Evolutionary conservation across 768 basidiomycete species (phyloP).

Genomic region (Russula abietina): DNA sequence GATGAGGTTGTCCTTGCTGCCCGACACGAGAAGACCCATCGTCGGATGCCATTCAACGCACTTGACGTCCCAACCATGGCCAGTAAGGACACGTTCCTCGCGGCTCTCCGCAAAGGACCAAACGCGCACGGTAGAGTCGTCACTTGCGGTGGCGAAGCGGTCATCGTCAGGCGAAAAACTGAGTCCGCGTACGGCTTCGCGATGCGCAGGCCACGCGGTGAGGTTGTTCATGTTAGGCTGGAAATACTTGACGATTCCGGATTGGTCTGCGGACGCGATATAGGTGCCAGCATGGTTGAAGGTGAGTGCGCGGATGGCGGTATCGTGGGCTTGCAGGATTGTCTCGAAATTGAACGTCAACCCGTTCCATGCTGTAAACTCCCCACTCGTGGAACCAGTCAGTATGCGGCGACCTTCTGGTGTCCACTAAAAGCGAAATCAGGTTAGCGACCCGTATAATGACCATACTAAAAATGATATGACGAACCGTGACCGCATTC

Average conservation of each 20-base stretch:
- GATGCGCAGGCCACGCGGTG: slow-evolving; percentile 89
- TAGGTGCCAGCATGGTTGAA: slow-evolving; percentile 94
- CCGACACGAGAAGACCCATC: slow-evolving; percentile 90
- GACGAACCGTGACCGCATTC: slow-evolving; percentile 84
- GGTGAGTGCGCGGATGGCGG: slow-evolving; percentile 80
- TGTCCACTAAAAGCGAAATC: slow-evolving; percentile 65
- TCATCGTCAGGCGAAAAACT: slow-evolving; percentile 90
- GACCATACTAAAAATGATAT: neutral
- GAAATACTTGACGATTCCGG: slow-evolving; percentile 96
- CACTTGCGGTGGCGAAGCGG: slow-evolving; percentile 90
- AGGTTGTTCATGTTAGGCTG: slow-evolving; percentile 99
- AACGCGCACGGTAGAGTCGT: slow-evolving; percentile 90
- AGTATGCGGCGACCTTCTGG: slow-evolving; percentile 90
- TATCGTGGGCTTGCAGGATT: slow-evolving; percentile 97
- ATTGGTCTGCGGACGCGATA: slow-evolving; percentile 88
- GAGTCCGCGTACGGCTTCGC: slow-evolving; percentile 89
- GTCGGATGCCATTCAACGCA: slow-evolving; percentile 99
- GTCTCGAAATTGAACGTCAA: slow-evolving; percentile 99
- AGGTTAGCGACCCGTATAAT: neutral
- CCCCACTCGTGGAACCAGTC: slow-evolving; percentile 94
- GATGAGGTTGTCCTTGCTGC: slow-evolving; percentile 96
- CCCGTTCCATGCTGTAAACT: slow-evolving; percentile 99
- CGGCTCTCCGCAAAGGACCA: slow-evolving; percentile 92
- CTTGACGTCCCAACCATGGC: slow-evolving; percentile 99
- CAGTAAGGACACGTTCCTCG: slow-evolving; percentile 83